Base-by-base conservation (phyloP, 352 stramenopile genomes). In the Paralagenidium karlingii region DNA sequence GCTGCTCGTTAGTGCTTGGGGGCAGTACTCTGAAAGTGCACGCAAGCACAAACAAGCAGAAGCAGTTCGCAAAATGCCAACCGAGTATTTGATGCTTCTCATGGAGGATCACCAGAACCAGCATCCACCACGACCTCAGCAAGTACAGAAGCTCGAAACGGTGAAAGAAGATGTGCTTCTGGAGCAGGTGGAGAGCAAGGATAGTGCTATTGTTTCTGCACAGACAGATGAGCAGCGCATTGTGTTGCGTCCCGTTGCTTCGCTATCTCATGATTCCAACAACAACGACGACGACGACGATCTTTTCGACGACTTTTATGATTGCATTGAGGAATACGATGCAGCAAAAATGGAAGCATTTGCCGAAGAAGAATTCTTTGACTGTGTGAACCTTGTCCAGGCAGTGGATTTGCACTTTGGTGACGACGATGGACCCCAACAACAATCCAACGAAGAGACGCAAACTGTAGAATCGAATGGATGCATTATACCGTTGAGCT, bases 341-440 rank as follows among this genome's bases (percentile, higher is more conserved):
- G 63, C 65, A 31, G 59, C 59, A 3, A 39, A 45, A 3, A 46
- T 82, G 31, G 60, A 92, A 39, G 58, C 66, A 10, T 69, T 83
- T 40, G 75, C 69, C 0, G 78, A 92, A 54, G 78, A 92, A 21
- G 68, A 88, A 27, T 92, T 86, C 45, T 92, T 85, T 30, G 78
- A 92, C 38, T 89, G 78, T 39, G 37, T 88, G 6, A 67, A 84
- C 34, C 45, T 86, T 9, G 66, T 68, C 29, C 54, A 83, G 20
- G 56, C 68, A 8, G 63, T 89, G 2, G 49, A 65, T 5, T 30
- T 37, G 16, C 55, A 69, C 28, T 82, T 88, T 30, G 51, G 46
- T 20, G 36, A 48, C 11, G 33, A 51, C 5, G 30, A 32, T 5
- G 21, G 45, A 9, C 30, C 3, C 8, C 3, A 36, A 20, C 30